Evolutionary conservation across 2,329 filamentous ascomycete species (phyloP).

Genomic region (Chaetomium strumarium): DNA sequence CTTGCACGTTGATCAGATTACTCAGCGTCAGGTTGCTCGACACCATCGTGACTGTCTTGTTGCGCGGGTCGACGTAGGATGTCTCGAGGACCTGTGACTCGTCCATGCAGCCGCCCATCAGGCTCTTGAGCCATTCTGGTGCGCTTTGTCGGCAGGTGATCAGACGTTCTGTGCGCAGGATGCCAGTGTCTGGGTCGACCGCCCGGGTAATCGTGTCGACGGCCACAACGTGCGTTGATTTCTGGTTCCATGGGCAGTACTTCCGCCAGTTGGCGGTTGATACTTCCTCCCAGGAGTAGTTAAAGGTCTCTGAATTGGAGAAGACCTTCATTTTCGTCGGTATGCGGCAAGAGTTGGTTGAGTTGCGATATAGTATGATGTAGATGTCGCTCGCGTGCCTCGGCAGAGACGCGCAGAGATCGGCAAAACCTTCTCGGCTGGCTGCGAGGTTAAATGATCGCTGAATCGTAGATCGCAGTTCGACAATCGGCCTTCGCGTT

Average conservation of each 20-base stretch:
- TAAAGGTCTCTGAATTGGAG: slow-evolving; percentile 79
- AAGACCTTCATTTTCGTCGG: slow-evolving; percentile 79
- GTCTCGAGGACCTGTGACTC: slow-evolving; percentile 90
- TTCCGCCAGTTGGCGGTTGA: slow-evolving; percentile 97
- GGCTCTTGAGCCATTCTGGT: slow-evolving; percentile 71
- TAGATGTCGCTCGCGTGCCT: slow-evolving; percentile 7
- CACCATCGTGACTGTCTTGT: slow-evolving; percentile 91
- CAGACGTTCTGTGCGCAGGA: slow-evolving; percentile 56
- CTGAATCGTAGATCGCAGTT: not conserved
- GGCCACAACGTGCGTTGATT: slow-evolving; percentile 91
- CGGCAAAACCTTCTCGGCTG: not conserved
- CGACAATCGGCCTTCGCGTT: slow-evolving; percentile 23
- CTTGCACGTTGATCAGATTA: slow-evolving; percentile 84
- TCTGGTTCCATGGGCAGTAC: slow-evolving; percentile 98
- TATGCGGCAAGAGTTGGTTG: not conserved
- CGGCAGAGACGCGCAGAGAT: slow-evolving; percentile 2
- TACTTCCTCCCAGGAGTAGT: slow-evolving; percentile 99
- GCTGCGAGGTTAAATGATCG: not conserved
- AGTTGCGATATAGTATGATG: not conserved
- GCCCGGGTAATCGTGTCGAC: slow-evolving; percentile 82
- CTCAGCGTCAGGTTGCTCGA: slow-evolving; percentile 91
- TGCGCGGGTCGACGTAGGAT: slow-evolving; percentile 80
- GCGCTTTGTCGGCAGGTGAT: slow-evolving; percentile 59
- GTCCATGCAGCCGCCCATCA: slow-evolving; percentile 69
- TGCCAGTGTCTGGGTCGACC: slow-evolving; percentile 51